phyloP scores from a whole-genome alignment of 1,284 basidiomycete species.

The Moesziomyces aphidis region DNA sequence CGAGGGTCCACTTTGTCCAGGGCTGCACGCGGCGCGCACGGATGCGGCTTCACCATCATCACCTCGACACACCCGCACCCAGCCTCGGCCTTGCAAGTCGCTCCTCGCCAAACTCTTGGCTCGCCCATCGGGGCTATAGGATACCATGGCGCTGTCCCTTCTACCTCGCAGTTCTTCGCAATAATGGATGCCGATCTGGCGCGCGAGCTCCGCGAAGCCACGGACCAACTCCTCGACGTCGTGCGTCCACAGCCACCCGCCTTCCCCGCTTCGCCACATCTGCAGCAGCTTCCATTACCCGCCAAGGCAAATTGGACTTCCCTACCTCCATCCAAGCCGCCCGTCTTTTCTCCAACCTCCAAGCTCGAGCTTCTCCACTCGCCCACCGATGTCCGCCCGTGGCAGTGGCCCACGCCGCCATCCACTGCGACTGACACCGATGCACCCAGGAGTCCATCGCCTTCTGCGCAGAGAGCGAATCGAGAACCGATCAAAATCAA shows the following conservation, averaged over 20 bases:
- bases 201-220: conserved; percentile 46
- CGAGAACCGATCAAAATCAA: conserved; percentile 19
- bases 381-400: conserved; percentile 41
- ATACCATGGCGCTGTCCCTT: background rate
- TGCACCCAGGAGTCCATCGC: conserved; percentile 3
- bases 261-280: conserved; percentile 14
- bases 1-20: background rate
- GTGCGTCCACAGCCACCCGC: conserved; percentile 8
- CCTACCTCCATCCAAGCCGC: background rate
- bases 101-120: conserved; percentile 1
- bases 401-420: conserved; percentile 27
- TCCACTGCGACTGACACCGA: background rate
- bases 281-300: conserved; percentile 1
- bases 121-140: background rate
- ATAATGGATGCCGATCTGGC: conserved; percentile 44
- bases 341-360: conserved; percentile 19
- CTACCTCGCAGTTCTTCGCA: background rate
- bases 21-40: background rate
- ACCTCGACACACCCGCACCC: background rate
- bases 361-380: conserved; percentile 36
- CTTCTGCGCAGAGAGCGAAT: background rate
- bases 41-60: background rate
- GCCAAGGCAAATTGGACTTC: background rate
- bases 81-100: background rate
- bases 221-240: conserved; percentile 46